Percentiles rank a stretch among this genome's conserved stretches.
phyloP scores from a whole-genome alignment of 805 yeast genomes.

The Metschnikowia koreensis region DNA sequence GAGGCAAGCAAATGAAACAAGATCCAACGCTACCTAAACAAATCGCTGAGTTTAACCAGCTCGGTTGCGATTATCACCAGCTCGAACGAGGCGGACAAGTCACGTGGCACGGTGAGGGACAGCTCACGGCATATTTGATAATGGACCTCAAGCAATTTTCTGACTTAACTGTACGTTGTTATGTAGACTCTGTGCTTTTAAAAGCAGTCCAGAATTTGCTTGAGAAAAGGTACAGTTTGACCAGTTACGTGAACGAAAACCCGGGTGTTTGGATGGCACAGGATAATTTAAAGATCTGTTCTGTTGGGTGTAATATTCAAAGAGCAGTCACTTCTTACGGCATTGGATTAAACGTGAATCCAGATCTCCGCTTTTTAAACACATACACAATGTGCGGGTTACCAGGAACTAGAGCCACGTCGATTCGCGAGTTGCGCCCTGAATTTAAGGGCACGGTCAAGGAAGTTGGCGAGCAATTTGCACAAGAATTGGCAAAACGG shows the following conservation, averaged over 20 bases:
- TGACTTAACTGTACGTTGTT: constrained; percentile 59
- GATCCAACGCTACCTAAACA: constrained; percentile 37
- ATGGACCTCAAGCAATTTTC: constrained; percentile 57
- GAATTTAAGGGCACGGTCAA: constrained; percentile 20
- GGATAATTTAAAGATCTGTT: constrained; percentile 65
- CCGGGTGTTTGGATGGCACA: constrained; percentile 84
- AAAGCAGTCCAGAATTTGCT: constrained; percentile 52
- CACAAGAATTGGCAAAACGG: constrained; percentile 35
- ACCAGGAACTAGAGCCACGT: constrained; percentile 47
- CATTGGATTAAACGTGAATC: constrained; percentile 71
- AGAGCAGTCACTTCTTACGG: constrained; percentile 89
- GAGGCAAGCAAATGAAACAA: constrained; percentile 78
- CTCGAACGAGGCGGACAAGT: constrained; percentile 92
- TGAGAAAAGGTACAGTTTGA: constrained; percentile 35
- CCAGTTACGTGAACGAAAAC: constrained; percentile 55
- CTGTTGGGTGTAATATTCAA: constrained; percentile 85
- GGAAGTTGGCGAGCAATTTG: constrained; percentile 33
- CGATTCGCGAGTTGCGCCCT: constrained; percentile 22
- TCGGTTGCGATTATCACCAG: constrained; percentile 67
- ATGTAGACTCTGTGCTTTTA: constrained; percentile 60
- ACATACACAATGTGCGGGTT: constrained; percentile 84
- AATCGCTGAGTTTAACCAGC: constrained; percentile 24
- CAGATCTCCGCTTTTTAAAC: constrained; percentile 72
- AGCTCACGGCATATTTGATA: constrained; percentile 79
- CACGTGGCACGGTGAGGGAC: constrained; percentile 97